Conservation (phyloP, 192 early-diverging fungal species). For the Kickxella alabastrina region DNA sequence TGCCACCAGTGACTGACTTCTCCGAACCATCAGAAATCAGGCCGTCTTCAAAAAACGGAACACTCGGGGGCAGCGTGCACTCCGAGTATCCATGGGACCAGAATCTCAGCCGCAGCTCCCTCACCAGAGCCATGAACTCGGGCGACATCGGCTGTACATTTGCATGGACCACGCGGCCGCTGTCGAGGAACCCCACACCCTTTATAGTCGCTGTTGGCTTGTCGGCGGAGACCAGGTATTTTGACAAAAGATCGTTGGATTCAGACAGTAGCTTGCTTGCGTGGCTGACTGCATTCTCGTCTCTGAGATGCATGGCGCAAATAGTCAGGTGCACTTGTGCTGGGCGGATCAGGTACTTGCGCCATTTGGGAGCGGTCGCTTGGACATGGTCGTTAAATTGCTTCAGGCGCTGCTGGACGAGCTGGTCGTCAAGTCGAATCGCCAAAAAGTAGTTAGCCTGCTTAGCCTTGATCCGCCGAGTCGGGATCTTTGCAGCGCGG, state of each 20-base stretch:
- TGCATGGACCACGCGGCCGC: constrained; percentile 2
- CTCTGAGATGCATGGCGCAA: neutral
- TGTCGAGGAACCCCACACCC: constrained; percentile 1
- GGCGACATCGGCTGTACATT: neutral
- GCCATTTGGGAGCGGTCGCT: neutral
- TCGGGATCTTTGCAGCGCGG: neutral
- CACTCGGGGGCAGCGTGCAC: neutral
- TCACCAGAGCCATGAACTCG: neutral
- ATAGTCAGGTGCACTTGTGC: constrained; percentile 1
- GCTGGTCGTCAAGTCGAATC: neutral
- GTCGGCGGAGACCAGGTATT: neutral
- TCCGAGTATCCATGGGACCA: constrained; percentile 9
- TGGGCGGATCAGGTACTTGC: constrained; percentile 14
- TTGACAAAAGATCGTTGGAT: neutral
- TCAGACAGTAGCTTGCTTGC: neutral
- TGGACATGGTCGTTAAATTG: constrained; percentile 1
- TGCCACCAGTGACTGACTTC: neutral
- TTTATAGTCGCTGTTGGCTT: neutral
- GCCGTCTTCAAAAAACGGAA: constrained; percentile 5
- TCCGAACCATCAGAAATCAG: constrained; percentile 1
- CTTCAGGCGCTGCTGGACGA: neutral
- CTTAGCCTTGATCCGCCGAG: neutral
- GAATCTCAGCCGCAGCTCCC: constrained; percentile 10
- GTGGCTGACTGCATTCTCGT: neutral
- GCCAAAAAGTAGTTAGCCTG: constrained; percentile 13